Evolutionary conservation across 495 filamentous ascomycete genomes (phyloP), one percentile per base, ranked within the genome.

Genomic region (Aspergillus affinis): DNA sequence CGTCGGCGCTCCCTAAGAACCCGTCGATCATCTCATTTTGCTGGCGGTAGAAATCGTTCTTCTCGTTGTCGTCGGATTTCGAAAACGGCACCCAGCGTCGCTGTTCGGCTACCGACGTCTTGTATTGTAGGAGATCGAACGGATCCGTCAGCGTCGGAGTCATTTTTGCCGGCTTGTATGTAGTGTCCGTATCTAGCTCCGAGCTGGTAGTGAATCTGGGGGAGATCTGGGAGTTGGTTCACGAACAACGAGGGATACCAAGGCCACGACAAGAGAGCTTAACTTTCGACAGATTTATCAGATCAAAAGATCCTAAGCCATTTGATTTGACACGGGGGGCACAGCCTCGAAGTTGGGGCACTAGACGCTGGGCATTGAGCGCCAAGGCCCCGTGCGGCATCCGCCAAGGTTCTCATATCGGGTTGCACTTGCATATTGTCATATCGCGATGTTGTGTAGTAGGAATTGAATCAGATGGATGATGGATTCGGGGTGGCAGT

Each of bases 1-100:
- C 82, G 61, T 83, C 81, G 27, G 73, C 74, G 55, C 76, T 80
- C 18, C 76, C 73, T 21, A 85, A 72, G 56, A 84, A 83, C 57
- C 81, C 73, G 66, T 83, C 79, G 62, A 85, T 85, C 29, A 82
- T 75, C 44, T 79, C 71, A 57, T 85, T 84, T 59, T 83, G 81
- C 49, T 77, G 67, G 26, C 72, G 77, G 65, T 84, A 85, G 66
- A 83, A 84, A 2, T 48, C 51, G 21, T 54, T 59, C 55, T 63
- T 63, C 54, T 59, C 47, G 6, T 59, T 44, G 19, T 48, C 49
- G 46, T 45, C 44, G 26, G 27, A 30, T 23, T 46, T 45, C 36
- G 23, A 55, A 17, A 41, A 41, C 1, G 45, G 41, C 30, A 59
- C 32, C 61, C 61, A 63, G n/a, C 49, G 26, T 36, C 54, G 52